These are phyloP conservation scores for Phytomonas serpens DNA, from an alignment of 208 protist genomes.

Conservation along the genomic window DNA sequence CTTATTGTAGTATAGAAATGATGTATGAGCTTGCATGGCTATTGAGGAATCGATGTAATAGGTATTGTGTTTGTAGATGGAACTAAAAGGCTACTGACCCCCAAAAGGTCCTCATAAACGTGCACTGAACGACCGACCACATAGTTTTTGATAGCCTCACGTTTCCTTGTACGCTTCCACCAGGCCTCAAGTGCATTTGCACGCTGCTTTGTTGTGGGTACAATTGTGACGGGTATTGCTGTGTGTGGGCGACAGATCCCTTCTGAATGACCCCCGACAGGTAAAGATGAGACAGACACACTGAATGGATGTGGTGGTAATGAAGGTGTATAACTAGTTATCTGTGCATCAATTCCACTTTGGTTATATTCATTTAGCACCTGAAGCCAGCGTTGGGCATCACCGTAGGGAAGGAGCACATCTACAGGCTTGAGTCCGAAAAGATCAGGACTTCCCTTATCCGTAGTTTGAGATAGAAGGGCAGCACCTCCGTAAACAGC, in stretches of 20 bases:
- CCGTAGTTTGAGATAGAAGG: background rate
- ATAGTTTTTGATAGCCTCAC: background rate
- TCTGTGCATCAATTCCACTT: background rate
- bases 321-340: background rate
- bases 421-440: background rate
- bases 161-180: constrained; percentile 1
- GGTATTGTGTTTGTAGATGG: background rate
- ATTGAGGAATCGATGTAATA: background rate
- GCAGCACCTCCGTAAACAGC: background rate
- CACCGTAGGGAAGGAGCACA: background rate
- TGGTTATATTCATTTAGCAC: background rate
- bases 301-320: background rate
- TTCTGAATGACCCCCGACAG: background rate
- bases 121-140: background rate
- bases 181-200: background rate
- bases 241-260: background rate
- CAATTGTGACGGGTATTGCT: background rate
- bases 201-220: background rate
- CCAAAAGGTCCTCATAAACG: background rate
- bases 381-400: background rate
- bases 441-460: background rate
- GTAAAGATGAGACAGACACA: background rate
- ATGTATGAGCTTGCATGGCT: background rate
- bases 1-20: background rate
- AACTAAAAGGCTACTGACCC: background rate